These are phyloP conservation scores for Ramichloridium luteum DNA, from an alignment of 2,329 filamentous ascomycete species.

Conservation along the genomic window DNA sequence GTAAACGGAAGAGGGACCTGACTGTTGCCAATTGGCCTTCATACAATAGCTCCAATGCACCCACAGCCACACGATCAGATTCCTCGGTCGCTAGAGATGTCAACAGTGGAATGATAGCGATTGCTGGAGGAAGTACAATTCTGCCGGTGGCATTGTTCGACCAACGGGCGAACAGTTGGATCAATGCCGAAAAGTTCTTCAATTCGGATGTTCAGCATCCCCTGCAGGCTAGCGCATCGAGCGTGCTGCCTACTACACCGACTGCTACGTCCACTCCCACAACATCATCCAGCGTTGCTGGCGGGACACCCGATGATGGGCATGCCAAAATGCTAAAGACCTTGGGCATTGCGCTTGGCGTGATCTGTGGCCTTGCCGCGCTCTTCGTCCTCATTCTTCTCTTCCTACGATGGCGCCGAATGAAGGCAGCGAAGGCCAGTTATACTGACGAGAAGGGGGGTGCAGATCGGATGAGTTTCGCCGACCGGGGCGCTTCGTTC, in stretches of 20 bases:
- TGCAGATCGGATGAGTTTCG: constrained; percentile 34
- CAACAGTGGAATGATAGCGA: constrained; percentile 52
- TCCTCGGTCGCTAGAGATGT: constrained; percentile 60
- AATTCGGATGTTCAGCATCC: constrained; percentile 28
- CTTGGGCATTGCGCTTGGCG: constrained; percentile 69
- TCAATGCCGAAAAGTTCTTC: constrained; percentile 56
- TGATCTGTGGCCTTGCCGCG: constrained; percentile 60
- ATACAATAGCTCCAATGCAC: constrained; percentile 66
- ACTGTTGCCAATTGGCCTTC: constrained; percentile 56
- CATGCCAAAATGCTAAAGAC: constrained; percentile 45
- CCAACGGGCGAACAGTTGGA: constrained; percentile 62
- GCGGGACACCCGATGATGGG: constrained; percentile 24
- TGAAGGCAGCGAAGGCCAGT: constrained; percentile 43
- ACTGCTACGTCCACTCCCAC: constrained; percentile 26
- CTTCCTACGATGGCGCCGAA: constrained; percentile 48
- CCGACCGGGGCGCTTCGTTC: constrained; percentile 39
- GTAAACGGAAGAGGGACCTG: constrained; percentile 39
- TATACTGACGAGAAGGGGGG: constrained; percentile 30
- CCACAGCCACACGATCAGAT: constrained; percentile 49
- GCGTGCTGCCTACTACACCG: constrained; percentile 21
- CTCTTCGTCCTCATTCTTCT: constrained; percentile 63
- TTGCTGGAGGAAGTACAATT: constrained; percentile 60
- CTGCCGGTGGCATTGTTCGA: constrained; percentile 68
- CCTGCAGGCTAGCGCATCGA: constrained; percentile 17
- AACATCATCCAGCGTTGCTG: constrained; percentile 25